phyloP scores from a whole-genome alignment of 495 filamentous ascomycete species.

The Aspergillus diversus region DNA sequence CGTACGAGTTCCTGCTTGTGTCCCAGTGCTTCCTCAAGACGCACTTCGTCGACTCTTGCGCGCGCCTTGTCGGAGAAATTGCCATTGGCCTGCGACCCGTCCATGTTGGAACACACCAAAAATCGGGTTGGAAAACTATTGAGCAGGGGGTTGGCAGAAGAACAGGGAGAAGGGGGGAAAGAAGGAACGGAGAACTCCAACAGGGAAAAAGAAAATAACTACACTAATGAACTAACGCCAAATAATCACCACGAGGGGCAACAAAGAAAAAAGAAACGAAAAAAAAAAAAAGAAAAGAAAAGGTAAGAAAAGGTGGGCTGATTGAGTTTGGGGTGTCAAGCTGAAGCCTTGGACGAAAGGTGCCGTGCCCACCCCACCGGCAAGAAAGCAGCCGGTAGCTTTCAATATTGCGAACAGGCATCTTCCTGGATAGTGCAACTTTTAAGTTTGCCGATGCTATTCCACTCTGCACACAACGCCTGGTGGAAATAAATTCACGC shows the following conservation, averaged over 20 bases:
- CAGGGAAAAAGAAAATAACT: too few species aligned
- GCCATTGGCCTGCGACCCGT: background rate
- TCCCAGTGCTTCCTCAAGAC: conserved; percentile 15
- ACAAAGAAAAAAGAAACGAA: background rate
- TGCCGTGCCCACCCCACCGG: too few species aligned
- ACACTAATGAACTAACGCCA: too few species aligned
- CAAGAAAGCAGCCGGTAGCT: too few species aligned
- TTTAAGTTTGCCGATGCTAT: too few species aligned
- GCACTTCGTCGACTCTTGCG: conserved; percentile 9
- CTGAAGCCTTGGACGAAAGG: too few species aligned
- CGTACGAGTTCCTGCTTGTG: conserved; percentile 24
- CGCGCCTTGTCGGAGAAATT: background rate
- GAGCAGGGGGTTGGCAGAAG: background rate
- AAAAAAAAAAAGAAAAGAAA: conserved; percentile 2
- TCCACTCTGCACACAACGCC: too few species aligned
- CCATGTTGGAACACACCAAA: conserved; percentile 7
- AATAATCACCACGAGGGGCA: too few species aligned
- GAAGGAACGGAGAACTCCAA: background rate
- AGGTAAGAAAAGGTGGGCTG: background rate
- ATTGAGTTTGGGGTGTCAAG: too few species aligned
- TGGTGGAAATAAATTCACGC: too few species aligned
- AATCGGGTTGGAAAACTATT: background rate
- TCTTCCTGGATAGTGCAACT: too few species aligned
- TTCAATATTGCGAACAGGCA: too few species aligned
- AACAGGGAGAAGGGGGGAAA: background rate